Evolutionary conservation across 2,329 filamentous ascomycete species (phyloP), one percentile per base, ranked within the genome.

Genomic region (Colletotrichum phormii): DNA sequence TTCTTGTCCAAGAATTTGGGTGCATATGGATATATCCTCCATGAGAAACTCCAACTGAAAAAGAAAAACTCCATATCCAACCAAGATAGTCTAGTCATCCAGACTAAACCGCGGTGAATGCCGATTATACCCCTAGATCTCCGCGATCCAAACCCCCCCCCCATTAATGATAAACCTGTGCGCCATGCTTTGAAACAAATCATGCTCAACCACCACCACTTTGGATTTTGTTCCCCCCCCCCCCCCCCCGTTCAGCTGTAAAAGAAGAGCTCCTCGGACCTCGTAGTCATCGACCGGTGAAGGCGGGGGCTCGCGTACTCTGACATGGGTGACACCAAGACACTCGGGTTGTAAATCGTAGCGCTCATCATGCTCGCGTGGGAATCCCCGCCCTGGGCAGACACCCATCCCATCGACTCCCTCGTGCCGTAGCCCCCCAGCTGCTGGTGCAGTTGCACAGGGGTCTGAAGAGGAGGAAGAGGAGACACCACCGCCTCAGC

Each of bases 181-280:
- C 60, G 53, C 60, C 55, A 29, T 59, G 37, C 63, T 57, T 15
- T 35, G 3, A 5, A 11, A 18, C 26, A 51, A 15, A 33, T 18
- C 15, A 13, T 64, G 8, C 13, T n/a, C n/a, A 24, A 12, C 26
- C 26, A 2, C 26, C 26, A 26, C 26, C 26, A 26, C 26, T 26
- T 26, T 26, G 26, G 26, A 26, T 26, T 26, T 26, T 26, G 26
- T 26, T 26, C n/a, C n/a, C n/a, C n/a, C n/a, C n/a, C n/a, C 26
- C 26, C 26, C 26, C 26, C 26, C 26, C 4, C 26, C 26, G 26
- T 26, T 26, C 26, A 26, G 26, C 59, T 67, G 9, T 22, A 65
- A 33, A 82, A 76, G 68, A 80, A 85, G 4, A 85, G 76, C 74
- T 86, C 85, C 31, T 86, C 84, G 2, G 84, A 85, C 67, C 84